These are phyloP conservation scores for Nicotiana benthamiana DNA, from an alignment of 257 asterid genomes.

Conservation along the genomic window DNA sequence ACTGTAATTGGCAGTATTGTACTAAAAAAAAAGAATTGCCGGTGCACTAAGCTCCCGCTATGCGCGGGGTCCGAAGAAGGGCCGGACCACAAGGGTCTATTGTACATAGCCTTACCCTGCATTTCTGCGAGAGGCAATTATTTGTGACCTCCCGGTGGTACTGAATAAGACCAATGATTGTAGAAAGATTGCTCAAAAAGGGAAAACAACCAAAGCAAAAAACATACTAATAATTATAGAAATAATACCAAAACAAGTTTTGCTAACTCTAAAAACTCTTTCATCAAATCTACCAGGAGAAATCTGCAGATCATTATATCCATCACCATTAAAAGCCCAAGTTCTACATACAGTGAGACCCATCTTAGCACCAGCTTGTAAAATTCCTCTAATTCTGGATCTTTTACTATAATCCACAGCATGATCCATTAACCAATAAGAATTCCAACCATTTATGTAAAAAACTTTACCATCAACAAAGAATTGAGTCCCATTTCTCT, in stretches of 20 bases:
- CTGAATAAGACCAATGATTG: neutral
- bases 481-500: slow-evolving; percentile 91
- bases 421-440: slow-evolving; percentile 98
- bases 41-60: too few relatives aligned
- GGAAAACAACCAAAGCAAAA: neutral
- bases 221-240: neutral
- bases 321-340: slow-evolving; percentile 99
- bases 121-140: too few relatives aligned
- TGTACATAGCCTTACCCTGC: too few relatives aligned
- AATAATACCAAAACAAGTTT: neutral
- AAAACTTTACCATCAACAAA: slow-evolving; percentile 74
- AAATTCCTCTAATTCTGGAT: slow-evolving; percentile 50
- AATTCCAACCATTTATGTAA: slow-evolving; percentile 93
- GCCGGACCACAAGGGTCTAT: too few relatives aligned
- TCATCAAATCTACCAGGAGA: slow-evolving; percentile 85
- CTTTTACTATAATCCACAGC: slow-evolving; percentile 63
- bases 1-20: neutral
- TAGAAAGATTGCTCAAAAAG: neutral
- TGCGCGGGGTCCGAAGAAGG: too few relatives aligned
- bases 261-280: slow-evolving; percentile 72
- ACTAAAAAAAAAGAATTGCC: too few relatives aligned
- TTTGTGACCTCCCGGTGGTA: too few relatives aligned
- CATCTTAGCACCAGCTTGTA: slow-evolving; percentile 87
- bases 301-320: slow-evolving; percentile 81
- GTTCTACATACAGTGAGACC: slow-evolving; percentile 95